These are phyloP conservation scores for Earliella scabrosa DNA, from an alignment of 1,284 basidiomycete species.

Conservation along the genomic window DNA sequence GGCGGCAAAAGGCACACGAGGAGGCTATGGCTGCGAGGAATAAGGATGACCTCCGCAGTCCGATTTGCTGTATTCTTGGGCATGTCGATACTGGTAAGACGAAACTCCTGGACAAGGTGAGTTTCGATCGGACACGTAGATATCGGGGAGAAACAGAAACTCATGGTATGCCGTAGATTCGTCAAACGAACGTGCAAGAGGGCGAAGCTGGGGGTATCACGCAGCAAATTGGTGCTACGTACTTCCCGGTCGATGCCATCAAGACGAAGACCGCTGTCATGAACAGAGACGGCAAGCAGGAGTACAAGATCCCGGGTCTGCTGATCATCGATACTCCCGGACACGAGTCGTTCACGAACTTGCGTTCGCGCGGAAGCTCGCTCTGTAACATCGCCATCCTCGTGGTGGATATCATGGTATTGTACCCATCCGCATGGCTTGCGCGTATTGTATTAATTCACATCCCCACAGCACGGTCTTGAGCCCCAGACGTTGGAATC, in stretches of 20 bases:
- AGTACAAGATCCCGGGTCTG: conserved; percentile 97
- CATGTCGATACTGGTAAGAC: conserved; percentile 99
- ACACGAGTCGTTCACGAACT: conserved; percentile 99
- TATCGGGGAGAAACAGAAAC: neutral
- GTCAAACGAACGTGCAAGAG: conserved; percentile 99
- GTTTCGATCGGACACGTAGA: conserved; percentile 12
- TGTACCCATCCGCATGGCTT: conserved; percentile 23
- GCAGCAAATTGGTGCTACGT: conserved; percentile 99
- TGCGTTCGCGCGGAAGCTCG: conserved; percentile 95
- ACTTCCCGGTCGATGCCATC: conserved; percentile 98
- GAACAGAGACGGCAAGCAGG: conserved; percentile 87
- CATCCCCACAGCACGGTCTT: conserved; percentile 78
- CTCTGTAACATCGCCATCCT: conserved; percentile 99
- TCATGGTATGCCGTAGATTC: conserved; percentile 72
- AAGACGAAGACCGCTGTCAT: conserved; percentile 91
- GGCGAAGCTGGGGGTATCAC: conserved; percentile 99
- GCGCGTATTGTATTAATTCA: conserved; percentile 9
- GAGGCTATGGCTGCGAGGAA: conserved; percentile 87
- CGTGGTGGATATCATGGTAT: conserved; percentile 97
- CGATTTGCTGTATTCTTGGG: conserved; percentile 99
- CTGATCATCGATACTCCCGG: conserved; percentile 98
- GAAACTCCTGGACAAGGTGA: conserved; percentile 94
- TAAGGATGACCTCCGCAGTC: conserved; percentile 92
- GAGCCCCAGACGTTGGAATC: conserved; percentile 98
- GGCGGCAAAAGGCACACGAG: conserved; percentile 83